These are phyloP conservation scores for Nakazawaea ambrosiae DNA, from an alignment of 805 yeast genomes.

Conservation along the genomic window DNA sequence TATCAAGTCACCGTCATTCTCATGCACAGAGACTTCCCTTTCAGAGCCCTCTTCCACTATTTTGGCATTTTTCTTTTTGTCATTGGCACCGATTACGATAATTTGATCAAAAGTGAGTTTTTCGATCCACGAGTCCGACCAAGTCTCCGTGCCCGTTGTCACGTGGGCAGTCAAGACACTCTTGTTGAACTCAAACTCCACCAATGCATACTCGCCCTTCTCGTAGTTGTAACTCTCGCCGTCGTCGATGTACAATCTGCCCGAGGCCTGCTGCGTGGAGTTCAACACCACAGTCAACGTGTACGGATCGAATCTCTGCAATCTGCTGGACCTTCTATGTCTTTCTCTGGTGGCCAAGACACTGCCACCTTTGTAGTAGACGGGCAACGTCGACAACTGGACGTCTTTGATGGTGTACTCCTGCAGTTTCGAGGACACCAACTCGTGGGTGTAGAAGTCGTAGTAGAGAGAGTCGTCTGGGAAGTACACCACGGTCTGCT, in stretches of 20 bases:
- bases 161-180: too few species aligned
- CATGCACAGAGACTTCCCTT: too few species aligned
- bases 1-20: conserved; percentile 18
- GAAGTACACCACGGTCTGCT: conserved; percentile 33
- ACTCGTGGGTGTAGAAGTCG: conserved; percentile 34
- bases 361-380: conserved; percentile 72
- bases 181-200: conserved; percentile 19
- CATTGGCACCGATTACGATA: too few species aligned
- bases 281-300: conserved; percentile 61
- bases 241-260: conserved; percentile 70
- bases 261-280: conserved; percentile 41
- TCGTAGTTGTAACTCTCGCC: conserved; percentile 63
- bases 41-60: too few species aligned
- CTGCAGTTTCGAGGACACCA: conserved; percentile 23
- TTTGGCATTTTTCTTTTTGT: too few species aligned
- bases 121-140: too few species aligned
- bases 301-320: conserved; percentile 77
- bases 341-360: conserved; percentile 63
- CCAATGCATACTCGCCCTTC: conserved; percentile 40
- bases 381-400: conserved; percentile 59
- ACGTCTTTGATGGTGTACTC: conserved; percentile 35
- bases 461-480: conserved; percentile 55
- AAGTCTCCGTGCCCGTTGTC: too few species aligned
- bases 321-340: conserved; percentile 69
- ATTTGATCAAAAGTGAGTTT: too few species aligned